Conservation (phyloP, 108 stramenopile genomes). For the Cyclotella baltica region DNA sequence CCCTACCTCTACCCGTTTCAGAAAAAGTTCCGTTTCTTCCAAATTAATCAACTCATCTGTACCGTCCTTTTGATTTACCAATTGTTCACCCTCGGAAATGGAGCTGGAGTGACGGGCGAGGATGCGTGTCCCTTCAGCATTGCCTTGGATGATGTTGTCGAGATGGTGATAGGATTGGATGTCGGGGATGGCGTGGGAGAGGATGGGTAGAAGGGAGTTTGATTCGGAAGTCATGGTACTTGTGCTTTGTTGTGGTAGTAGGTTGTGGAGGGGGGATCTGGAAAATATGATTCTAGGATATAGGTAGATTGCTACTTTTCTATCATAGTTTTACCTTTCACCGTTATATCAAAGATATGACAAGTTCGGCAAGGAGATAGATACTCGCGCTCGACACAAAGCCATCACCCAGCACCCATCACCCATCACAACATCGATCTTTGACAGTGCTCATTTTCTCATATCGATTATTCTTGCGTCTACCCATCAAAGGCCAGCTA, state of each 20-base stretch:
- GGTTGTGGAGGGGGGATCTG: background rate
- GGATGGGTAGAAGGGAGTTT: constrained; percentile 25
- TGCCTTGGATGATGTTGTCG: constrained; percentile 35
- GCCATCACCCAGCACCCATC: too few species aligned
- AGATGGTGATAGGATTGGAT: constrained; percentile 24
- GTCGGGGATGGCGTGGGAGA: constrained; percentile 15
- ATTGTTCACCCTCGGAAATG: constrained; percentile 5
- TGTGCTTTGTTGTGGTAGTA: background rate
- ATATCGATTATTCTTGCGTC: too few species aligned
- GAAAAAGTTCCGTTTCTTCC: constrained; percentile 42
- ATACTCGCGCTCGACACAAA: too few species aligned
- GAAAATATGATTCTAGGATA: background rate
- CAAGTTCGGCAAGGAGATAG: too few species aligned
- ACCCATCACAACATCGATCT: too few species aligned
- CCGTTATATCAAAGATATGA: too few species aligned
- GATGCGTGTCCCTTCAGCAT: constrained; percentile 47
- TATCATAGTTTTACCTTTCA: too few species aligned
- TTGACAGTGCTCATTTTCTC: too few species aligned
- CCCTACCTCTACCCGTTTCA: constrained; percentile 37
- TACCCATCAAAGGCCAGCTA: too few species aligned
- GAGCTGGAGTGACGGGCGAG: constrained; percentile 37
- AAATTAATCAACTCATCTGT: background rate
- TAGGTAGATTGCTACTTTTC: too few species aligned
- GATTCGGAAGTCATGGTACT: background rate
- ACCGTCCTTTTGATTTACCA: background rate